phyloP scores from a whole-genome alignment of 305 asterid species.

The Lippia alba region DNA sequence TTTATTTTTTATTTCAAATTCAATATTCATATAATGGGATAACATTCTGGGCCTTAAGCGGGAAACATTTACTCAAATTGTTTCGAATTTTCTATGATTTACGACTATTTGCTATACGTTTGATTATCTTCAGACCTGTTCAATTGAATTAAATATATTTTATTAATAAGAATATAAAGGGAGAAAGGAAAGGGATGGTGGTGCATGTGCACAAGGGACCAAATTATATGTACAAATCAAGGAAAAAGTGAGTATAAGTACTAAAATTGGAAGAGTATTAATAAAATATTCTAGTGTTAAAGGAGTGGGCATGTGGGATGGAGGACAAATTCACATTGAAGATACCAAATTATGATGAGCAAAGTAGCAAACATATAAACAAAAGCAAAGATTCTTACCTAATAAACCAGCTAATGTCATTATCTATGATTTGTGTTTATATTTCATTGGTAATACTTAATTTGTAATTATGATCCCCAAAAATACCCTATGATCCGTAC shows the following conservation, averaged over 20 bases:
- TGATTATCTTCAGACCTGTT: too few species aligned
- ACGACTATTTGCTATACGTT: too few species aligned
- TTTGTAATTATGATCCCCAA: constrained; percentile 53
- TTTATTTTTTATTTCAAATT: too few species aligned
- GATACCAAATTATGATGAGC: constrained; percentile 31
- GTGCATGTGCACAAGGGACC: not conserved
- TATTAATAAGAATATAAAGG: not conserved
- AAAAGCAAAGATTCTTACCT: constrained; percentile 57
- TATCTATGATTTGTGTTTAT: constrained; percentile 32
- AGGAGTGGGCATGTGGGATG: constrained; percentile 50
- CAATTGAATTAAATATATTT: too few species aligned
- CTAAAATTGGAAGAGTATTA: not conserved
- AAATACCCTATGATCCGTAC: constrained; percentile 58
- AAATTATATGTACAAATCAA: not conserved
- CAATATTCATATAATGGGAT: too few species aligned
- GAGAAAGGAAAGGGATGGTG: not conserved
- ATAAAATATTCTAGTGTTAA: not conserved
- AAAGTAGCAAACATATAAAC: constrained; percentile 38
- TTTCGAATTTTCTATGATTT: too few species aligned
- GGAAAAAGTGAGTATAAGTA: not conserved
- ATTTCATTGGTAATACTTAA: constrained; percentile 33
- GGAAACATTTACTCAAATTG: too few species aligned
- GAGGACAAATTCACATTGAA: constrained; percentile 48
- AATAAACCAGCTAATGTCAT: constrained; percentile 41
- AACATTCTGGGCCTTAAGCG: too few species aligned